Conservation (phyloP, 768 basidiomycete genomes). For the Psilocybe cyanescens region DNA sequence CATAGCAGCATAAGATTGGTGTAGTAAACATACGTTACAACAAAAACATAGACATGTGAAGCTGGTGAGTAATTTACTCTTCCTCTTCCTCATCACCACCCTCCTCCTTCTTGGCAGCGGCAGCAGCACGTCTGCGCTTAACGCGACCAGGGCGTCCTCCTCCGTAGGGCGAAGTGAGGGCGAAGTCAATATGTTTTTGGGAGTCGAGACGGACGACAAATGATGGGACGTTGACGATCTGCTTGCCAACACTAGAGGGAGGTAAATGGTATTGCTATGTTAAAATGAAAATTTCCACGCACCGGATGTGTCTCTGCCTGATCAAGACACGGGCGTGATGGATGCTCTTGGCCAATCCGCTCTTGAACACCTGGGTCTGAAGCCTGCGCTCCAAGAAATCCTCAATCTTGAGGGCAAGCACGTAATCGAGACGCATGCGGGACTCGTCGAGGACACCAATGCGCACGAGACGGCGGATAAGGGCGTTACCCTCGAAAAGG, state of each 20-base stretch:
- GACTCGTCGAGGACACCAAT: constrained; percentile 99
- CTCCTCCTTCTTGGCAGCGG: constrained; percentile 89
- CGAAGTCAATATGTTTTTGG: constrained; percentile 99
- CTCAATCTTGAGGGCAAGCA: constrained; percentile 97
- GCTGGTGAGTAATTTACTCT: constrained; percentile 46
- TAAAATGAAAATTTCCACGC: constrained; percentile 28
- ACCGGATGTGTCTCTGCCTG: constrained; percentile 98
- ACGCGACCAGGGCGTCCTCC: constrained; percentile 94
- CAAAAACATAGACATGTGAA: constrained; percentile 12
- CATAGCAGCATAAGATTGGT: constrained; percentile 25
- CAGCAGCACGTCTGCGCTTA: constrained; percentile 97
- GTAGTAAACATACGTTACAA: constrained; percentile 26
- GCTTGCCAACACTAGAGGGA: constrained; percentile 84
- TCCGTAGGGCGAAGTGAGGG: constrained; percentile 94
- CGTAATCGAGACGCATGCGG: constrained; percentile 99
- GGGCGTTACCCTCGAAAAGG: constrained; percentile 98
- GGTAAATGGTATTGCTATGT: constrained; percentile 2
- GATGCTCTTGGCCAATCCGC: constrained; percentile 95
- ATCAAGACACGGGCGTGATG: constrained; percentile 99
- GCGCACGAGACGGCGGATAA: constrained; percentile 94
- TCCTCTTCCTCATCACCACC: constrained; percentile 92
- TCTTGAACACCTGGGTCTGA: constrained; percentile 99
- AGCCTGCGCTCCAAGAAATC: constrained; percentile 99
- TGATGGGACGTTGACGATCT: constrained; percentile 98
- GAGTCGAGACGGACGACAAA: constrained; percentile 99